Percentiles rank a stretch among this genome's conserved stretches.
These are phyloP conservation scores for Schizosaccharomyces japonicus DNA, from an alignment of 805 yeast species.

Conservation along the genomic window DNA sequence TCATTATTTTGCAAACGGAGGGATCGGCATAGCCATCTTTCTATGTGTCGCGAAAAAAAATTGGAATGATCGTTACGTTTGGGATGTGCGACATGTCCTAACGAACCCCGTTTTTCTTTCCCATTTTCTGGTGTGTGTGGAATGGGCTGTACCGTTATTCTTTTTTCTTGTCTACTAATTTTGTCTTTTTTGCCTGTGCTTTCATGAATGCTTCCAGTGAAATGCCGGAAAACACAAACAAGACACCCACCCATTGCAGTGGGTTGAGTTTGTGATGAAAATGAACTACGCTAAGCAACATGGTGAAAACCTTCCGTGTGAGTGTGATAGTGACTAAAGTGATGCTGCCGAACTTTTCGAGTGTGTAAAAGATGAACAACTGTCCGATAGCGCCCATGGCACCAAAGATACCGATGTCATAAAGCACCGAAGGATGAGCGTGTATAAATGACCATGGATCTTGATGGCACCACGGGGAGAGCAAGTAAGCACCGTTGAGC, in stretches of 20 bases:
- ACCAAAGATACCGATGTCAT: slow-evolving; percentile 43
- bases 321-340: slow-evolving; percentile 80
- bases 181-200: not conserved
- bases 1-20: not conserved
- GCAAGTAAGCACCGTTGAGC: slow-evolving; percentile 19
- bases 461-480: slow-evolving; percentile 17
- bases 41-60: not conserved
- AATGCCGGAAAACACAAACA: slow-evolving; percentile 64
- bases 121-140: too few relatives aligned
- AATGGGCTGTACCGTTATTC: not conserved
- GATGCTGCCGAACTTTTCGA: slow-evolving; percentile 67
- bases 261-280: slow-evolving; percentile 51
- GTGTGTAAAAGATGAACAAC: slow-evolving; percentile 66
- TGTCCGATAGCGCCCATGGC: slow-evolving; percentile 79
- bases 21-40: not conserved
- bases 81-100: not conserved
- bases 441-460: slow-evolving; percentile 28
- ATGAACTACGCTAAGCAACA: slow-evolving; percentile 66
- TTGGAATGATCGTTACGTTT: not conserved
- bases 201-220: slow-evolving; percentile 38
- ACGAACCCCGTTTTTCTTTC: not conserved
- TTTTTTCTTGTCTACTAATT: not conserved
- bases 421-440: slow-evolving; percentile 28
- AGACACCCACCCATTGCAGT: slow-evolving; percentile 59
- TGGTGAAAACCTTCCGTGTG: slow-evolving; percentile 85